phyloP scores from a whole-genome alignment of 495 filamentous ascomycete species.

The Aspergillus asperescens region DNA sequence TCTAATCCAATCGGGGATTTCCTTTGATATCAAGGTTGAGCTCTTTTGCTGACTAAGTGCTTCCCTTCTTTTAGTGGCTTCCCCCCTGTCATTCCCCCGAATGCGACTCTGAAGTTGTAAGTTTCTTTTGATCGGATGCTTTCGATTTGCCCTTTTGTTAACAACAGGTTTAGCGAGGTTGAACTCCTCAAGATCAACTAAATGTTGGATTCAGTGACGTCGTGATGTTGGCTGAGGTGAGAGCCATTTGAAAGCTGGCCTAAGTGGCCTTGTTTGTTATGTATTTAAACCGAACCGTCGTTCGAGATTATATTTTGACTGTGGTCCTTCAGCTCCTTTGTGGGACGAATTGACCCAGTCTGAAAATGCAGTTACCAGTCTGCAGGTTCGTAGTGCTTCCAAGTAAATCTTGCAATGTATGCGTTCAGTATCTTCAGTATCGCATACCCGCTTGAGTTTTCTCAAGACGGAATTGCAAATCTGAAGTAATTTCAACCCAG shows the following conservation, averaged over 20 bases:
- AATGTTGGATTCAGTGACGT: not conserved
- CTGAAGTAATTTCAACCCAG: no score
- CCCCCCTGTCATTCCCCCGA: slow-evolving; percentile 54
- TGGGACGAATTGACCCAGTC: not conserved
- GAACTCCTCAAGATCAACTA: slow-evolving; percentile 40
- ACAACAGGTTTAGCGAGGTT: slow-evolving; percentile 26
- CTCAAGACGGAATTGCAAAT: no score
- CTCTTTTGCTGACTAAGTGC: not conserved
- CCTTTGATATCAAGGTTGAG: not conserved
- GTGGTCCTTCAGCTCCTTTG: not conserved
- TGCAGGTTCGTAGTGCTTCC: not conserved
- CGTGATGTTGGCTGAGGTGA: not conserved
- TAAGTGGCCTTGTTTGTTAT: not conserved
- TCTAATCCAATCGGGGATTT: not conserved
- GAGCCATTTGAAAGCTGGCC: not conserved
- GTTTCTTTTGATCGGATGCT: slow-evolving; percentile 21
- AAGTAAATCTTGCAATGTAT: not conserved
- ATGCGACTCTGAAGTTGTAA: slow-evolving; percentile 48
- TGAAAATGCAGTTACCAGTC: not conserved
- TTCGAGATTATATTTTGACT: not conserved
- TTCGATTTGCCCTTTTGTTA: not conserved
- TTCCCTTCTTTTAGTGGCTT: slow-evolving; percentile 48
- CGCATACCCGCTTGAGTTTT: no score
- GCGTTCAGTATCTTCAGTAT: not conserved
- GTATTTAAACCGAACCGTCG: not conserved